Conservation (phyloP, 2,329 filamentous ascomycete species). For the Aspergillus aculeatinus region DNA sequence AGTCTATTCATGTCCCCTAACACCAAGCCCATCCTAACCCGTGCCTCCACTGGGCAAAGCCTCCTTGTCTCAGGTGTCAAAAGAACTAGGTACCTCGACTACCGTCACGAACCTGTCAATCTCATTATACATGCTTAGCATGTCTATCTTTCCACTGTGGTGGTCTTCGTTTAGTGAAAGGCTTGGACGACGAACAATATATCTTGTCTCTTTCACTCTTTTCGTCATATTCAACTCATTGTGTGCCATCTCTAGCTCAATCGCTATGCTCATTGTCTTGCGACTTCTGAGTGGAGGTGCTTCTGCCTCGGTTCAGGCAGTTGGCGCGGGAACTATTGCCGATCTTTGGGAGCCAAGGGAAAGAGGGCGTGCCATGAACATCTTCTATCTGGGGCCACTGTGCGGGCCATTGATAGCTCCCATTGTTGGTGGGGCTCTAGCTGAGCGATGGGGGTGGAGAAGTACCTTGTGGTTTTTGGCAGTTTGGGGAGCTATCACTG, state of each 20-base stretch:
- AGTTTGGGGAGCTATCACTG: conserved; percentile 60
- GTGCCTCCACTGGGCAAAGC: conserved; percentile 49
- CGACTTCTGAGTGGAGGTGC: conserved; percentile 72
- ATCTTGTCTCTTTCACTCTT: conserved; percentile 70
- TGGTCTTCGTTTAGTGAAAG: conserved; percentile 79
- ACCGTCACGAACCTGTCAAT: conserved; percentile 74
- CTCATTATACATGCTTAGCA: conserved; percentile 76
- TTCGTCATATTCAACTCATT: conserved; percentile 71
- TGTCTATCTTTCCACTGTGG: conserved; percentile 84
- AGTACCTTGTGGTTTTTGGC: conserved; percentile 76
- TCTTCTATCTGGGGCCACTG: conserved; percentile 78
- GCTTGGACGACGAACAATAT: conserved; percentile 72
- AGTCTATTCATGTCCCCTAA: conserved; percentile 33
- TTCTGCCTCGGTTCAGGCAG: conserved; percentile 76
- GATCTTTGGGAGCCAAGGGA: conserved; percentile 75
- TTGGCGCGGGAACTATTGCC: conserved; percentile 79
- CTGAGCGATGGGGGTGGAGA: conserved; percentile 69
- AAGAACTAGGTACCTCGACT: conserved; percentile 60
- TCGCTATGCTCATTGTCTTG: conserved; percentile 75
- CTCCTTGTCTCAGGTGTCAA: conserved; percentile 63
- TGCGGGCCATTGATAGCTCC: conserved; percentile 73
- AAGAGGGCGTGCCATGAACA: conserved; percentile 74
- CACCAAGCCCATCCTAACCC: not conserved
- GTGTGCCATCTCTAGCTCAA: conserved; percentile 66
- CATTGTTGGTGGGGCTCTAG: conserved; percentile 72